These are phyloP conservation scores for Huiozyma naganishii DNA, from an alignment of 805 yeast species.

Conservation along the genomic window DNA sequence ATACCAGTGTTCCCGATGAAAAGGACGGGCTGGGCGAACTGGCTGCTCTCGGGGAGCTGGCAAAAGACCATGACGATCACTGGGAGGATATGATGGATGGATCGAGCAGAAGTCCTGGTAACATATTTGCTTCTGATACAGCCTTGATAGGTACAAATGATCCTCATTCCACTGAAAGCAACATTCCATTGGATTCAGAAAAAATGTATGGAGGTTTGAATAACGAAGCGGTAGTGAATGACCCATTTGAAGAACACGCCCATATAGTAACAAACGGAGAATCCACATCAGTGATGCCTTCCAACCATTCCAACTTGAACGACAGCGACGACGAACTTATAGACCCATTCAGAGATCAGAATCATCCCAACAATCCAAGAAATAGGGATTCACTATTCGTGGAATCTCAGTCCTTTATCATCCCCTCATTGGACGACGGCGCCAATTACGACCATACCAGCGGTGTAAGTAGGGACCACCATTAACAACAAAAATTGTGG, in stretches of 20 bases:
- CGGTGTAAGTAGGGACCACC: too few relatives aligned
- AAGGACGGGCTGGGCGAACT: constrained; percentile 33
- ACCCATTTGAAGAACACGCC: too few relatives aligned
- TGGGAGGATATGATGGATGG: constrained; percentile 38
- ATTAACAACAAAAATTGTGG: too few relatives aligned
- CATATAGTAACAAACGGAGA: too few relatives aligned
- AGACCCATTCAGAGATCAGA: neutral
- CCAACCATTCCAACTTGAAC: neutral
- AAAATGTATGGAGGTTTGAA: too few relatives aligned
- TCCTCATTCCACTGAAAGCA: neutral
- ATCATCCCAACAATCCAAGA: neutral
- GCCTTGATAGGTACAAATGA: neutral
- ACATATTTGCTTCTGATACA: neutral
- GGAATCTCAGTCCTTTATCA: neutral
- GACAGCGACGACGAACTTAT: neutral
- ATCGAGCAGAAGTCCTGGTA: neutral
- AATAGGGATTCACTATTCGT: neutral
- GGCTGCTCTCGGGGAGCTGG: constrained; percentile 70
- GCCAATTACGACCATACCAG: too few relatives aligned
- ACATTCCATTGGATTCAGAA: too few relatives aligned
- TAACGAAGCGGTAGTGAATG: too few relatives aligned
- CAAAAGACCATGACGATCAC: constrained; percentile 64
- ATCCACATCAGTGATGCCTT: neutral
- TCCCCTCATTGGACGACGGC: neutral
- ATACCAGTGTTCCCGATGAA: constrained; percentile 16